Conservation (phyloP, 208 protist species). For the Wallacemonas sp. region DNA sequence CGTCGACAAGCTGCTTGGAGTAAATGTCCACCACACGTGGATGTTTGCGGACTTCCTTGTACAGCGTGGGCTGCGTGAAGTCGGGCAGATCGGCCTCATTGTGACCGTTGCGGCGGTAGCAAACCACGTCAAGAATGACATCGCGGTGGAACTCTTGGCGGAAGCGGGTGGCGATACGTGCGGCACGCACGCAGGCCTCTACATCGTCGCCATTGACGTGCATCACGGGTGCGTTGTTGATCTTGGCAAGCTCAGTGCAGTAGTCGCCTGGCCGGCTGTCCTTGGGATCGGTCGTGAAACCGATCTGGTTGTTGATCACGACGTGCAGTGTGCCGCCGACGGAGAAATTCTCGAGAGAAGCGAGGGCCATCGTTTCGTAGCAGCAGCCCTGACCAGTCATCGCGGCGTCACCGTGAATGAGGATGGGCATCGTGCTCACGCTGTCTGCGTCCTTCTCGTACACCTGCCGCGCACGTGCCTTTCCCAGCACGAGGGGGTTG, state of each 20-base stretch:
- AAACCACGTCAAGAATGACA: conserved; percentile 97
- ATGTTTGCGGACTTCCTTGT: conserved; percentile 91
- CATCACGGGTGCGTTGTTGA: conserved; percentile 94
- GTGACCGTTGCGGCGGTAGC: conserved; percentile 97
- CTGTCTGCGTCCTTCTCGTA: conserved; percentile 74
- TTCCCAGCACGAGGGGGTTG: conserved; percentile 98
- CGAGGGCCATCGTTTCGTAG: conserved; percentile 97
- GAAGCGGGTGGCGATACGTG: conserved; percentile 90
- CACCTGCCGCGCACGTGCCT: conserved; percentile 94
- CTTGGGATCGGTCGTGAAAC: conserved; percentile 97
- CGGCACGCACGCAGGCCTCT: conserved; percentile 91
- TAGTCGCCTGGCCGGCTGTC: conserved; percentile 93
- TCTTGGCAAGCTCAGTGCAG: conserved; percentile 96
- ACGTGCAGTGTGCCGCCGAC: conserved; percentile 98
- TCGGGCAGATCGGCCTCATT: conserved; percentile 97
- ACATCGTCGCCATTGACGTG: conserved; percentile 98
- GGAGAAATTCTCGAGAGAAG: conserved; percentile 92
- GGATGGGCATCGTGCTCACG: conserved; percentile 73
- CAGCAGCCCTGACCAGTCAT: conserved; percentile 97
- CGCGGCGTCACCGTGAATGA: conserved; percentile 98
- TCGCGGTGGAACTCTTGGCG: conserved; percentile 93
- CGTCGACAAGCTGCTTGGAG: conserved; percentile 73
- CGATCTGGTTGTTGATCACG: conserved; percentile 99
- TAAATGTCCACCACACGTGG: conserved; percentile 90
- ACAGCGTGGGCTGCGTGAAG: conserved; percentile 97